Percentiles rank a stretch among this genome's conserved stretches.
Conservation (phyloP, 2,329 filamentous ascomycete genomes). For the Pseudogymnoascus sp. region DNA sequence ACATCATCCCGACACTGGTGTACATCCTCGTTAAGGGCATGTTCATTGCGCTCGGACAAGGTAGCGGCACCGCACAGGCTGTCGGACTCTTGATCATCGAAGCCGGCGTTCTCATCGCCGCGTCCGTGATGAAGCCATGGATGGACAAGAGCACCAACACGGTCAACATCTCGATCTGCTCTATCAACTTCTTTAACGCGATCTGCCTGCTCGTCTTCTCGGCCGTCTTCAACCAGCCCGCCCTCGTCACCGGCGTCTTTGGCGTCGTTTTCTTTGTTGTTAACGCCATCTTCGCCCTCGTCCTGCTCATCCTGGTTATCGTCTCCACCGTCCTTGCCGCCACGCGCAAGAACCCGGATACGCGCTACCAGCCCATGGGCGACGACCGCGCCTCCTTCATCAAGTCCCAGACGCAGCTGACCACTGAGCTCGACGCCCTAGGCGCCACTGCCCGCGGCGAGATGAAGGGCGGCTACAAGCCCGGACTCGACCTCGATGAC, state of each 20-base stretch:
- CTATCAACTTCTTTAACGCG: conserved; percentile 82
- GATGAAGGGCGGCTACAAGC: conserved; percentile 50
- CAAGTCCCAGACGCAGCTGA: conserved; percentile 85
- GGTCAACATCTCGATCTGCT: conserved; percentile 89
- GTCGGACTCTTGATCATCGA: conserved; percentile 79
- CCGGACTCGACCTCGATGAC: conserved; percentile 59
- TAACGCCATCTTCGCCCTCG: conserved; percentile 75
- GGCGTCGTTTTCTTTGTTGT: conserved; percentile 83
- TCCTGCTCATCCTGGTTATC: conserved; percentile 75
- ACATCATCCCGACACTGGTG: conserved; percentile 69
- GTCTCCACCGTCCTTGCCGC: conserved; percentile 71
- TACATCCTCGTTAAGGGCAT: conserved; percentile 84
- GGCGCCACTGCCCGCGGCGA: conserved; percentile 85
- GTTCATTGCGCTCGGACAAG: conserved; percentile 78
- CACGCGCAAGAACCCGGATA: conserved; percentile 88
- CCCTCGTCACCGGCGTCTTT: conserved; percentile 77
- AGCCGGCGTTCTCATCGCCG: conserved; percentile 64
- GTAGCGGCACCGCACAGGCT: conserved; percentile 63
- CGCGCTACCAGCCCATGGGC: conserved; percentile 90
- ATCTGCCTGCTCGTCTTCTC: conserved; percentile 88
- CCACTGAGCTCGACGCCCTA: conserved; percentile 82
- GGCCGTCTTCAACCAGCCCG: conserved; percentile 74
- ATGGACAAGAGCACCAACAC: conserved; percentile 99
- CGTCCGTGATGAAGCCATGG: conserved; percentile 79
- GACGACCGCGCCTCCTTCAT: conserved; percentile 96